Conservation (phyloP, 805 yeast species). For the Priceomyces castillae region DNA sequence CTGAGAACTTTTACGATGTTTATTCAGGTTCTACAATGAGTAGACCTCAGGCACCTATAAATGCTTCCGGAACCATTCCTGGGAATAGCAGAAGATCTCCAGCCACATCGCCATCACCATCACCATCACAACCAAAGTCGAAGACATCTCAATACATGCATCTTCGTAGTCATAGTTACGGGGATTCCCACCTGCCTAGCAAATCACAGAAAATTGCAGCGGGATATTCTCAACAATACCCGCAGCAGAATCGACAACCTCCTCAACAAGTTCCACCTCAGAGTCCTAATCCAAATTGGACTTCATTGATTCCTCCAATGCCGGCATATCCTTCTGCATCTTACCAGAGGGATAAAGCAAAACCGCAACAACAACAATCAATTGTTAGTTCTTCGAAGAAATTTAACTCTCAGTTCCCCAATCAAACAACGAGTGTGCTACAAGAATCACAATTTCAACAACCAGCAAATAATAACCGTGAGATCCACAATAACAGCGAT, state of each 20-base stretch:
- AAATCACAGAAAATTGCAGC: not conserved
- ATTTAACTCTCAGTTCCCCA: no score
- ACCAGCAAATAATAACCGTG: not conserved
- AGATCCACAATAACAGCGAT: slow-evolving; percentile 1
- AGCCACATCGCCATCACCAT: not conserved
- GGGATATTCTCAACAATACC: not conserved
- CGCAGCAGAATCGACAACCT: not conserved
- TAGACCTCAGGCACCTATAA: not conserved
- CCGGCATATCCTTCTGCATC: slow-evolving; percentile 19
- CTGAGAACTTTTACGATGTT: not conserved
- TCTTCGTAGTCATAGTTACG: slow-evolving; percentile 4
- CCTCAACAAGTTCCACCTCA: slow-evolving; percentile 4
- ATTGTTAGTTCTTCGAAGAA: not conserved
- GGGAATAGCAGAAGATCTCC: slow-evolving; percentile 1
- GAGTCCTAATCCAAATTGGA: slow-evolving; percentile 22
- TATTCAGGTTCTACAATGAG: not conserved
- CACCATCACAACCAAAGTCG: not conserved
- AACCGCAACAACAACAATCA: not conserved
- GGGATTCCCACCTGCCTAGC: not conserved
- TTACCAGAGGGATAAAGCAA: slow-evolving; percentile 9
- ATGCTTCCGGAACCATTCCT: not conserved
- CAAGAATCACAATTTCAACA: no score
- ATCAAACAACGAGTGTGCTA: no score
- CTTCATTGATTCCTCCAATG: slow-evolving; percentile 35
- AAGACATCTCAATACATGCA: not conserved